A percentile compares a stretch with the other conserved stretches of the same genome.
Conservation (phyloP, 2,329 filamentous ascomycete genomes). For the Beauveria sp. region DNA sequence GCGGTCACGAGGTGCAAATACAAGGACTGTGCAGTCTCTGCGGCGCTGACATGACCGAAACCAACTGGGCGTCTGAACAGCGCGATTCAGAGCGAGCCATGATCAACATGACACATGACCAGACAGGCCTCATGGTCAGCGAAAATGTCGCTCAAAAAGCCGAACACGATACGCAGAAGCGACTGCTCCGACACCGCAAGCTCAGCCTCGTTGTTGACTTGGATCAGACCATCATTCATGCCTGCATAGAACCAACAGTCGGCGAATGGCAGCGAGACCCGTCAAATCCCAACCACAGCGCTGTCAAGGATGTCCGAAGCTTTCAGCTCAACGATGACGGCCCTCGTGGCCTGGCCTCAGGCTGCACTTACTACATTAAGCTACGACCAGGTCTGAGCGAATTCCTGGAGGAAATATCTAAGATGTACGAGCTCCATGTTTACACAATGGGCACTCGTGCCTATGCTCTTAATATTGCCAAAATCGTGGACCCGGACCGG, state of each 20-base stretch:
- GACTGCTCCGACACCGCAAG: slow-evolving; percentile 73
- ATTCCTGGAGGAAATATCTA: slow-evolving; percentile 71
- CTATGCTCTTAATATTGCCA: slow-evolving; percentile 88
- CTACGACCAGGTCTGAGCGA: slow-evolving; percentile 77
- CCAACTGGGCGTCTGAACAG: slow-evolving; percentile 73
- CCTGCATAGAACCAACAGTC: slow-evolving; percentile 92
- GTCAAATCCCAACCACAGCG: slow-evolving; percentile 81
- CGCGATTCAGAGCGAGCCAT: slow-evolving; percentile 78
- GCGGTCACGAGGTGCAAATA: slow-evolving; percentile 85
- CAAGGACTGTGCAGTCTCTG: slow-evolving; percentile 86
- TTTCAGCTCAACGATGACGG: slow-evolving; percentile 89
- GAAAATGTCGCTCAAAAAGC: slow-evolving; percentile 69
- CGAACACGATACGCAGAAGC: slow-evolving; percentile 79
- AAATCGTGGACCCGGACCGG: slow-evolving; percentile 83
- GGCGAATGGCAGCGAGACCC: slow-evolving; percentile 91
- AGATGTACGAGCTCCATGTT: slow-evolving; percentile 89
- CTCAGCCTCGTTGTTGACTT: slow-evolving; percentile 92
- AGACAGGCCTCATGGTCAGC: slow-evolving; percentile 80
- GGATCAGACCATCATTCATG: slow-evolving; percentile 97
- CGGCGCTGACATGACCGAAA: slow-evolving; percentile 92
- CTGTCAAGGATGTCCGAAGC: slow-evolving; percentile 77
- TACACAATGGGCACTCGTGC: slow-evolving; percentile 98
- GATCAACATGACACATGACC: slow-evolving; percentile 92
- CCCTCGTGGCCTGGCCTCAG: slow-evolving; percentile 56
- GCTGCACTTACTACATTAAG: slow-evolving; percentile 98